Evolutionary conservation across 2,329 filamentous ascomycete genomes (phyloP).

Genomic region (Allantophomopsis lycopodina): DNA sequence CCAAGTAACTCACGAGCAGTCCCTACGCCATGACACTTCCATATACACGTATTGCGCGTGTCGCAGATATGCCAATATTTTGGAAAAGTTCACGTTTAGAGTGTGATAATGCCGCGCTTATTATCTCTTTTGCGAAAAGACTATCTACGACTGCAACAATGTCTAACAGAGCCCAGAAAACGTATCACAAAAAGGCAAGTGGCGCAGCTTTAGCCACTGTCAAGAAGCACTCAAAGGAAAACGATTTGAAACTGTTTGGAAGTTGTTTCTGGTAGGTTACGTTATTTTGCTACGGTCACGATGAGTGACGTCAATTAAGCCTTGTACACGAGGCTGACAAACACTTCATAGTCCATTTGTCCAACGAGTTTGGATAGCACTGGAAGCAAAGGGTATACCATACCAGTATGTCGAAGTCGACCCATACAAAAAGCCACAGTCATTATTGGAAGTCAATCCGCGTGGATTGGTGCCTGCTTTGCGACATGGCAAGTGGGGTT

Average conservation of each 20-base stretch:
- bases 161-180: slow-evolving; percentile 40
- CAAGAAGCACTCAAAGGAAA: slow-evolving; percentile 54
- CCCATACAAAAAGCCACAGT: slow-evolving; percentile 59
- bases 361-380: slow-evolving; percentile 78
- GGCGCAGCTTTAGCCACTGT: slow-evolving; percentile 57
- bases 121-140: slow-evolving; percentile 7
- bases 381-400: slow-evolving; percentile 63
- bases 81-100: no score
- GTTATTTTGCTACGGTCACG: slow-evolving; percentile 3
- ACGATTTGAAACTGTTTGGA: slow-evolving; percentile 64
- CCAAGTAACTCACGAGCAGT: no score
- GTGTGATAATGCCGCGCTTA: no score
- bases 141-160: slow-evolving; percentile 26
- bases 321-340: slow-evolving; percentile 7
- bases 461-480: slow-evolving; percentile 65
- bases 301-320: neutral
- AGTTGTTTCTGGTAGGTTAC: slow-evolving; percentile 64
- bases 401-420: slow-evolving; percentile 86
- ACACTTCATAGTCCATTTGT: slow-evolving; percentile 52
- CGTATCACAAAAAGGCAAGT: slow-evolving; percentile 57
- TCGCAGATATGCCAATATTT: neutral
- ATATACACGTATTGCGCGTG: no score
- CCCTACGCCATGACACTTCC: no score
- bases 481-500: slow-evolving; percentile 67
- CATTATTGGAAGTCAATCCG: slow-evolving; percentile 63